A percentile compares a stretch with the other conserved stretches of the same genome.
Conservation (phyloP, 2,329 filamentous ascomycete genomes). For the Periglandula ipomoeae region DNA sequence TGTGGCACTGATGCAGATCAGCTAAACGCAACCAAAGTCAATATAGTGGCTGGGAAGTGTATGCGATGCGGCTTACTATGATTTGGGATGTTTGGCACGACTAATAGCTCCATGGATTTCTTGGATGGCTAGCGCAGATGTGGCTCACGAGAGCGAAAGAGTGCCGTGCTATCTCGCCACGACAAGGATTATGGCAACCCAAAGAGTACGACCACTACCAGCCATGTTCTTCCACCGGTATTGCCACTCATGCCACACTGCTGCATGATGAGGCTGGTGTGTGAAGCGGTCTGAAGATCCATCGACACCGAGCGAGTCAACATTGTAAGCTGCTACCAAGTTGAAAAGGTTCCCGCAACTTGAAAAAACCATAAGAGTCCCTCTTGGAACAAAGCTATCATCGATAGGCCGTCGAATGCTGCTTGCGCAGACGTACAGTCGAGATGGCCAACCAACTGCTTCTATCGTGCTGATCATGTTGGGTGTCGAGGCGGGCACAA, state of each 20-base stretch:
- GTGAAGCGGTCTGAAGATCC: not conserved
- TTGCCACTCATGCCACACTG: slow-evolving; percentile 1
- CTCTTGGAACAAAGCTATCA: no score
- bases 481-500: not conserved
- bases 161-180: not conserved
- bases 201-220: not conserved
- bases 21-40: no score
- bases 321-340: not conserved
- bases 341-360: no score
- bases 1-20: no score
- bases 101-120: no score
- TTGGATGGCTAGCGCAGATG: not conserved
- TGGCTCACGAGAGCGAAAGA: not conserved
- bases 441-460: no score
- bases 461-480: not conserved
- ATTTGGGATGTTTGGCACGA: not conserved
- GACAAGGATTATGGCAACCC: not conserved
- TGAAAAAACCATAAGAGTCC: no score
- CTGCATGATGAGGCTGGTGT: not conserved
- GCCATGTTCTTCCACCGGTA: not conserved
- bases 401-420: no score
- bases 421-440: no score
- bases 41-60: not conserved
- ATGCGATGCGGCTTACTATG: not conserved
- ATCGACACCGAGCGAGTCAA: not conserved